phyloP scores from a whole-genome alignment of 257 asterid species.

The Gentiana macrophylla region DNA sequence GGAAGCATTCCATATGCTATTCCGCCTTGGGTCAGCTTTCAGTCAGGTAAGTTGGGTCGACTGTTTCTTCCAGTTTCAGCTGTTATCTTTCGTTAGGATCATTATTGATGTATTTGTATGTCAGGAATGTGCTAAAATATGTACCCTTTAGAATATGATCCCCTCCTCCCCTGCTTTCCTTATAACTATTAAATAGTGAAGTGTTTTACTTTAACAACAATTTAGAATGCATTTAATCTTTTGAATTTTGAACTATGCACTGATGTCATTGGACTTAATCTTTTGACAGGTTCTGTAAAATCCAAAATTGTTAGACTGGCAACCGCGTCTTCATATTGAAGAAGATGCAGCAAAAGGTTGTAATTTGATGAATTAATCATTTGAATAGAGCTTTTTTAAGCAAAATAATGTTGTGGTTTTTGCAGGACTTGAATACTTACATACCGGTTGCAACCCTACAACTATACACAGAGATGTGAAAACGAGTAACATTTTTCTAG shows the following conservation, averaged over 20 bases:
- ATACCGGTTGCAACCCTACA: slow-evolving; percentile 97
- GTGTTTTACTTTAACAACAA: slow-evolving; percentile 3
- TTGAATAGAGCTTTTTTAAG: neutral
- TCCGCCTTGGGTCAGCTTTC: too few relatives aligned
- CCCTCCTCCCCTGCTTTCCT: too few relatives aligned
- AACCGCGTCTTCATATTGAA: slow-evolving; percentile 75
- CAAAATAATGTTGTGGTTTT: slow-evolving; percentile 6
- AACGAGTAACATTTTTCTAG: slow-evolving; percentile 85
- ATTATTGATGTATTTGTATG: too few relatives aligned
- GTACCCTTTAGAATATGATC: too few relatives aligned
- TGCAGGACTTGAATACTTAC: slow-evolving; percentile 87
- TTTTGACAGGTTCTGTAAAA: slow-evolving; percentile 34
- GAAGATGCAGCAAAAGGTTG: slow-evolving; percentile 97
- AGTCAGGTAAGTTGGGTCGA: too few relatives aligned
- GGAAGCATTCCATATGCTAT: too few relatives aligned
- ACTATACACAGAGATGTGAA: slow-evolving; percentile 93
- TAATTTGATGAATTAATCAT: neutral
- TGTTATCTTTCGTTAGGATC: too few relatives aligned
- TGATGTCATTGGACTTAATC: slow-evolving; percentile 1
- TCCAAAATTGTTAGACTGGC: slow-evolving; percentile 75
- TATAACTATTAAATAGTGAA: too few relatives aligned
- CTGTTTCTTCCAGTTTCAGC: too few relatives aligned
- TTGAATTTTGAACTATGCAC: slow-evolving; percentile 8
- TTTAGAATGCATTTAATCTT: too few relatives aligned
- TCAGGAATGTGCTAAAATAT: too few relatives aligned